Percentiles rank a stretch among this genome's conserved stretches.
Conservation (phyloP, 2,329 filamentous ascomycete genomes). For the Aureobasidium vineae region DNA sequence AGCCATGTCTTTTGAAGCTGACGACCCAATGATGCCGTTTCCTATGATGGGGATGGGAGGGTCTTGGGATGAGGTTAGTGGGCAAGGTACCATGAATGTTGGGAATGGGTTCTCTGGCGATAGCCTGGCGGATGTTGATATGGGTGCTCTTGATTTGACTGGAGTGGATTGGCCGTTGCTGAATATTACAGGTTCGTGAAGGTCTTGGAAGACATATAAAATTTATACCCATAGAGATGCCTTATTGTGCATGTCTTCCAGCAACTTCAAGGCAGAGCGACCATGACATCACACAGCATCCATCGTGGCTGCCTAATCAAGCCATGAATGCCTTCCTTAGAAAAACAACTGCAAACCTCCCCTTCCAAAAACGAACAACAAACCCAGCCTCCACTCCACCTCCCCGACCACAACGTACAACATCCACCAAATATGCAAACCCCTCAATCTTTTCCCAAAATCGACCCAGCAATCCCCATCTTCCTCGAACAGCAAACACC, state of each 20-base stretch:
- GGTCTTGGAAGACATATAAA: too few species aligned
- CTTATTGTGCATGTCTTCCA: neutral
- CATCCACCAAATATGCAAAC: neutral
- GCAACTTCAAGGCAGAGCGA: neutral
- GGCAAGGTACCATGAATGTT: neutral
- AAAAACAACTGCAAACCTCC: too few species aligned
- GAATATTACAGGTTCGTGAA: neutral
- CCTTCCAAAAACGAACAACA: neutral
- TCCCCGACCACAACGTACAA: too few species aligned
- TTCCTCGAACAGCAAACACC: neutral
- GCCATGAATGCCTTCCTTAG: neutral
- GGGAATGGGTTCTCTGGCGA: neutral
- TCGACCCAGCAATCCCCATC: neutral
- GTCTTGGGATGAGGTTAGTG: neutral
- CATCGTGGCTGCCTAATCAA: neutral
- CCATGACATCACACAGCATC: neutral
- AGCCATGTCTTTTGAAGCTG: neutral
- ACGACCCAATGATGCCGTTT: neutral
- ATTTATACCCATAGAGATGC: neutral
- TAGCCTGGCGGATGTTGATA: constrained; percentile 5
- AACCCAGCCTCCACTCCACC: neutral
- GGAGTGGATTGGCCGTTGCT: neutral
- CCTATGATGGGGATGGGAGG: neutral
- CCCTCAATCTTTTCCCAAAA: neutral
- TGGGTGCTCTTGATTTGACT: constrained; percentile 2